A percentile compares a stretch with the other conserved stretches of the same genome.
These are phyloP conservation scores for Zygosaccharomyces kombuchaensis DNA, from an alignment of 805 yeast species.

Conservation along the genomic window DNA sequence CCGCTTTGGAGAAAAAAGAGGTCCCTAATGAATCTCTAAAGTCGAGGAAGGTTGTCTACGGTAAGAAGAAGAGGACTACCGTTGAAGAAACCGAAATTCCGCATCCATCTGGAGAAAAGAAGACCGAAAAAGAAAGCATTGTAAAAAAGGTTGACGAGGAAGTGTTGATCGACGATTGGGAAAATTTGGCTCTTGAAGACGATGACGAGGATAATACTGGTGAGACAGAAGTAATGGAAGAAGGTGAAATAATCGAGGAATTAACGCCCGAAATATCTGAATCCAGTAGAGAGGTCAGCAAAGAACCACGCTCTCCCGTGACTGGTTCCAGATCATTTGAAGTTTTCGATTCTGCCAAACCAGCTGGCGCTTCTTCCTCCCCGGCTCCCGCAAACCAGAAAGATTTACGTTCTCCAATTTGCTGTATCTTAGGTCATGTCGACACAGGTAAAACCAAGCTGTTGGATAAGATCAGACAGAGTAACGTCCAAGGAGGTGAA, in stretches of 20 bases:
- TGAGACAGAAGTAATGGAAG: slow-evolving; percentile 42
- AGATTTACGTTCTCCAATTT: slow-evolving; percentile 94
- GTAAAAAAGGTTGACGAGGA: slow-evolving; percentile 44
- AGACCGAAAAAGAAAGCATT: slow-evolving; percentile 20
- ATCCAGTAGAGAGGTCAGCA: slow-evolving; percentile 11
- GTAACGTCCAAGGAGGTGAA: slow-evolving; percentile 99
- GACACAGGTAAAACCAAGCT: slow-evolving; percentile 99
- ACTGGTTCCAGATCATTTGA: background rate
- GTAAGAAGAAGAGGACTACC: slow-evolving; percentile 60
- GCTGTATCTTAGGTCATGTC: slow-evolving; percentile 98
- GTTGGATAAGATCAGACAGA: slow-evolving; percentile 94
- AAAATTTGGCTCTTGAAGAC: slow-evolving; percentile 48
- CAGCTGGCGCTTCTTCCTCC: slow-evolving; percentile 24
- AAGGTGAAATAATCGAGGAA: slow-evolving; percentile 29
- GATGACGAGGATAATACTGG: slow-evolving; percentile 53
- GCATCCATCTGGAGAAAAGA: slow-evolving; percentile 21
- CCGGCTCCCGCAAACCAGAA: slow-evolving; percentile 35
- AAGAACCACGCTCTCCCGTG: slow-evolving; percentile 5
- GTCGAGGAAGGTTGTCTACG: slow-evolving; percentile 66
- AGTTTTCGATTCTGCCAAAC: slow-evolving; percentile 22
- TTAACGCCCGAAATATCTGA: slow-evolving; percentile 28
- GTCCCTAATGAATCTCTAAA: slow-evolving; percentile 33
- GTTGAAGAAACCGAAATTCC: slow-evolving; percentile 31
- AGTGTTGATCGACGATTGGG: slow-evolving; percentile 82
- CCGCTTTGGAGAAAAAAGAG: slow-evolving; percentile 53